Percentiles rank a stretch among this genome's conserved stretches.
Evolutionary conservation across 2,329 filamentous ascomycete species (phyloP).

Genomic region (Colletotrichum salicis): DNA sequence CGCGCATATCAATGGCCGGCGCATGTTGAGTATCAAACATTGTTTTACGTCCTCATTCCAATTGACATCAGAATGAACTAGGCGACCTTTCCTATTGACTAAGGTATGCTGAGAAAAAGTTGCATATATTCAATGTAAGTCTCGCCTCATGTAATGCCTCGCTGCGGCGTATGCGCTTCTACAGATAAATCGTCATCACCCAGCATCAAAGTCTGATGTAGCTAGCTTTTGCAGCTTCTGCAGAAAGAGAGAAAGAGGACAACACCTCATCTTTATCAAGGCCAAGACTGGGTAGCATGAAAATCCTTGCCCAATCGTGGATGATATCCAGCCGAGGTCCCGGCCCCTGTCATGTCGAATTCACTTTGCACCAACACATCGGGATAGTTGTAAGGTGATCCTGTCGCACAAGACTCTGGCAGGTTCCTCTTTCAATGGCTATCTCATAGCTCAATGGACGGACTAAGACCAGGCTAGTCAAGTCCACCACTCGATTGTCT

Average conservation of each 20-base stretch:
- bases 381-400: neutral
- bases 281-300: neutral
- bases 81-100: neutral
- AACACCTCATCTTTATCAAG: neutral
- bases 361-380: neutral
- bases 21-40: neutral
- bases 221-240: neutral
- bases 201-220: neutral
- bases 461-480: neutral
- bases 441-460: neutral
- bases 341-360: neutral
- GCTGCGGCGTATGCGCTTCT: neutral
- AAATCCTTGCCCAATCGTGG: neutral
- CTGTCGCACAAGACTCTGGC: neutral
- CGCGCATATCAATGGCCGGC: neutral
- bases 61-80: neutral
- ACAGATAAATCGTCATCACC: neutral
- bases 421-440: neutral
- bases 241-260: neutral
- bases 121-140: neutral
- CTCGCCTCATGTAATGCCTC: neutral
- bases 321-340: neutral
- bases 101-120: neutral
- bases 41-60: neutral
- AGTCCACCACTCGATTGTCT: neutral